Conservation (phyloP, 1,284 basidiomycete genomes). For the Clitocybe nebularis region DNA sequence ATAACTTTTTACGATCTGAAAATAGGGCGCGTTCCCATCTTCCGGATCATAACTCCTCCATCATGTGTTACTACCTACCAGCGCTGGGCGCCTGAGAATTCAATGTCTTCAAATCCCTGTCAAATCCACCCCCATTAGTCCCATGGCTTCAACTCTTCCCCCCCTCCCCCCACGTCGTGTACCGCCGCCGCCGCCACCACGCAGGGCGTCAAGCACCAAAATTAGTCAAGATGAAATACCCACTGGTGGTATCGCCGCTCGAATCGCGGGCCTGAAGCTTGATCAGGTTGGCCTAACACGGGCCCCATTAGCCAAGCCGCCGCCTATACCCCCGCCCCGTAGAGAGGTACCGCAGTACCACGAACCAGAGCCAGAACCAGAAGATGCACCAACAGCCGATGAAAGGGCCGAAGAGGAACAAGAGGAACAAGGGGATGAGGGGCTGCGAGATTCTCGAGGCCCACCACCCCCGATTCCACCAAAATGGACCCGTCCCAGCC, state of each 20-base stretch:
- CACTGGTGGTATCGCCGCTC: slow-evolving; percentile 24
- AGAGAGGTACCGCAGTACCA: slow-evolving; percentile 5
- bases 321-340: slow-evolving; percentile 16
- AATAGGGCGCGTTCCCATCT: no score
- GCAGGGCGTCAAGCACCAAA: slow-evolving; percentile 5
- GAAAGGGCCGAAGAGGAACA: not conserved
- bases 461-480: slow-evolving; percentile 19
- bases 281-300: slow-evolving; percentile 13
- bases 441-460: slow-evolving; percentile 4
- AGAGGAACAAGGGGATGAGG: not conserved
- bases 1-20: no score
- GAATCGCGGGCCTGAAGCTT: slow-evolving; percentile 27
- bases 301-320: slow-evolving; percentile 11
- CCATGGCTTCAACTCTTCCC: slow-evolving; percentile 6
- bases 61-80: no score
- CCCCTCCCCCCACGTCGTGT: not conserved
- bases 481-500: slow-evolving; percentile 17
- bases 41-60: no score
- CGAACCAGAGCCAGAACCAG: not conserved
- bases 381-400: not conserved
- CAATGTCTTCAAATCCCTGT: no score
- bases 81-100: no score
- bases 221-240: slow-evolving; percentile 11
- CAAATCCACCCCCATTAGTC: no score
- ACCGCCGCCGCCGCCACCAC: slow-evolving; percentile 2